Percentiles rank a stretch among this genome's conserved stretches.
phyloP scores from a whole-genome alignment of 2,329 filamentous ascomycete genomes.

The Aspergillus quadricinctus region DNA sequence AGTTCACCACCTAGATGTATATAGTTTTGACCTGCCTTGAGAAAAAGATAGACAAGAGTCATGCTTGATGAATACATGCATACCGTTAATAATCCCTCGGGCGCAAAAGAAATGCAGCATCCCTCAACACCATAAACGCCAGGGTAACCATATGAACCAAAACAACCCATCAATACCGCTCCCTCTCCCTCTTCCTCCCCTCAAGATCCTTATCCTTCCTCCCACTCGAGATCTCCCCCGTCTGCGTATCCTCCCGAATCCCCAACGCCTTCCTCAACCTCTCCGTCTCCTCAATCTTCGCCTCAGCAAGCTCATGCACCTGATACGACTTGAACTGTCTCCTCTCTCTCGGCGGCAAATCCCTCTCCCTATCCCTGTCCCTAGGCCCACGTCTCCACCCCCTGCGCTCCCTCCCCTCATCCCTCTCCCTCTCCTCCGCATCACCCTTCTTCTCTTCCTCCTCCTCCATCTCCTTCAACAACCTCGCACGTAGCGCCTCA shows the following conservation, averaged over 20 bases:
- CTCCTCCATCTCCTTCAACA: constrained; percentile 55
- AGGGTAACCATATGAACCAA: background rate
- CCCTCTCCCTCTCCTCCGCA: constrained; percentile 14
- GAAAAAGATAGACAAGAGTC: background rate
- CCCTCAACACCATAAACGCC: constrained; percentile 3
- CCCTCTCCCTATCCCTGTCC: constrained; percentile 24
- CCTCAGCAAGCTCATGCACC: constrained; percentile 91
- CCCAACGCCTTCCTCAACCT: constrained; percentile 79
- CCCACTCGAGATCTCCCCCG: constrained; percentile 56
- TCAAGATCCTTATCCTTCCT: constrained; percentile 4
- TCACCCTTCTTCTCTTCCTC: constrained; percentile 34
- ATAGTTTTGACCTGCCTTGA: constrained; percentile 5
- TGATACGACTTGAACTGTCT: constrained; percentile 79
- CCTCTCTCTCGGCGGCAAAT: constrained; percentile 22
- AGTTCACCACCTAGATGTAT: constrained; percentile 35
- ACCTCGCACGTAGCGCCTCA: constrained; percentile 60
- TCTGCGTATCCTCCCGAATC: constrained; percentile 82
- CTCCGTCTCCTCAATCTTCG: constrained; percentile 95
- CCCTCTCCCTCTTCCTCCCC: constrained; percentile 1
- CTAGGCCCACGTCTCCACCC: constrained; percentile 3
- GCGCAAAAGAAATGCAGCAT: background rate
- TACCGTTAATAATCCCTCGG: background rate
- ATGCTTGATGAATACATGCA: background rate
- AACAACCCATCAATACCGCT: constrained; percentile 1
- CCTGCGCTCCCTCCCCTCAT: constrained; percentile 2